Evolutionary conservation across 768 basidiomycete species (phyloP).

Genomic region (Calocera viscosa): DNA sequence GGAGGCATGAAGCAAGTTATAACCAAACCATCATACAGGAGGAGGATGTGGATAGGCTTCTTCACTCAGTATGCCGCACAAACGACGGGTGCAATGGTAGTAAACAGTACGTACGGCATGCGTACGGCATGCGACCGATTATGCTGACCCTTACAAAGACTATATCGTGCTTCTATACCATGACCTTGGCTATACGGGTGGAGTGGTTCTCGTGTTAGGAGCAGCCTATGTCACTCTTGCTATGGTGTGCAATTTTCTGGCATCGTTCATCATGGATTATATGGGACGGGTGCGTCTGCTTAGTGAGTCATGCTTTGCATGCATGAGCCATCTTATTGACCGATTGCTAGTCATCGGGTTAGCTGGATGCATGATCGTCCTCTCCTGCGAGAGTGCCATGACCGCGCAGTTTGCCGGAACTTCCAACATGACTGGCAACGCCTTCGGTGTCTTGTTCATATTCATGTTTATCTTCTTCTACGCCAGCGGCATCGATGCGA

Average conservation of each 20-base stretch:
- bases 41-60: constrained; percentile 4
- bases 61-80: not conserved
- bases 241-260: constrained; percentile 3
- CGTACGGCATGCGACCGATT: not conserved
- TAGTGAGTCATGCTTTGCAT: not conserved
- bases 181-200: not conserved
- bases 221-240: not conserved
- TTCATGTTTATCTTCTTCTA: constrained; percentile 7
- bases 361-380: not conserved
- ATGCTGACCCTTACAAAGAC: not conserved
- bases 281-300: not conserved
- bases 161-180: not conserved
- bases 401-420: constrained; percentile 2
- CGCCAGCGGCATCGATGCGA: constrained; percentile 3
- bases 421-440: not conserved
- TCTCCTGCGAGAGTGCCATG: constrained; percentile 1
- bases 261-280: constrained; percentile 1
- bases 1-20: not conserved
- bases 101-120: not conserved
- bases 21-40: not conserved
- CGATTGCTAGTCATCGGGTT: not conserved
- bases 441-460: not conserved
- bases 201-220: not conserved
- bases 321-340: not conserved
- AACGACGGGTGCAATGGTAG: not conserved